A percentile compares a stretch with the other conserved stretches of the same genome.
Evolutionary conservation across 2,329 filamentous ascomycete species (phyloP).

Genomic region (Pseudogymnoascus sp.): DNA sequence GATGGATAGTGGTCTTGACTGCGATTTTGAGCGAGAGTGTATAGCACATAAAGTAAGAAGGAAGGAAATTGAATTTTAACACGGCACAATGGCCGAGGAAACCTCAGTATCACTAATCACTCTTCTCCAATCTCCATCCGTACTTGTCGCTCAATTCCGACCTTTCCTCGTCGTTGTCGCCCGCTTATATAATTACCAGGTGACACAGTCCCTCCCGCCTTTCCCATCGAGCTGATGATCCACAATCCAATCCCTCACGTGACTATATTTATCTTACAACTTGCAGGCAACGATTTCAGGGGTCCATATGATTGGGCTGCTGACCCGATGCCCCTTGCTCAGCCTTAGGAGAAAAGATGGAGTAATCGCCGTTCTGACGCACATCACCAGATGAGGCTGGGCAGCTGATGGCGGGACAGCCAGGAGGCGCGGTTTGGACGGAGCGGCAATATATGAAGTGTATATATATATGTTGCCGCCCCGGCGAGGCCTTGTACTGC

Average conservation of each 20-base stretch:
- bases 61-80: not conserved
- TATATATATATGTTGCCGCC: constrained; percentile 5
- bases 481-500: not conserved
- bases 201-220: not conserved
- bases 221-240: not conserved
- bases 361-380: constrained; percentile 4
- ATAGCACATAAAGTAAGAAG: not conserved
- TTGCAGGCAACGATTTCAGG: not conserved
- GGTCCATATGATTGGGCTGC: not conserved
- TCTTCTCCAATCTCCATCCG: not conserved
- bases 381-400: constrained; percentile 1
- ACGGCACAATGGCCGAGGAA: not conserved
- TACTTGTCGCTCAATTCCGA: not conserved
- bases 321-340: not conserved
- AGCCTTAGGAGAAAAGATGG: not conserved
- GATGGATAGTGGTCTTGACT: constrained; percentile 6
- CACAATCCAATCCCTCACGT: not conserved
- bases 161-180: not conserved
- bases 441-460: not conserved
- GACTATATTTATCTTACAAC: not conserved
- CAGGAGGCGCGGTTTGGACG: not conserved
- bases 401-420: not conserved
- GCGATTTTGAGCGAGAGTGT: constrained; percentile 9
- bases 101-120: not conserved
- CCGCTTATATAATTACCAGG: not conserved